Conservation (phyloP, 768 basidiomycete genomes). For the Collybiopsis confluens region DNA sequence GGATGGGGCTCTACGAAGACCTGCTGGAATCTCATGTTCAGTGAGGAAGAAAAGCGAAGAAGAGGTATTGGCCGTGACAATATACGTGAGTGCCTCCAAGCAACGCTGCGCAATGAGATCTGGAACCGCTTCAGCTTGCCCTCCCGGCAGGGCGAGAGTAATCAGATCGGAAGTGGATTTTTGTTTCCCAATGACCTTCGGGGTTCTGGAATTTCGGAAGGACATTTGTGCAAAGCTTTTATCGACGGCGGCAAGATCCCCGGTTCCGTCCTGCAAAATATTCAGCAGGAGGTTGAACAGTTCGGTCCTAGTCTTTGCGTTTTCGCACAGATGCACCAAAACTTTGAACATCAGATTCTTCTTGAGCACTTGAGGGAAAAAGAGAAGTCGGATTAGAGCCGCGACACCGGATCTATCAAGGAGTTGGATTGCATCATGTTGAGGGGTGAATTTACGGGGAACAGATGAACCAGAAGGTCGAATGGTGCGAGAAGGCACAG, state of each 20-base stretch:
- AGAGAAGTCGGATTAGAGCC: conserved; percentile 85
- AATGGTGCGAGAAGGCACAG: conserved; percentile 21
- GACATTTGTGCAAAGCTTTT: conserved; percentile 92
- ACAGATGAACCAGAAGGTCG: conserved; percentile 23
- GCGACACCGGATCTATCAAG: conserved; percentile 89
- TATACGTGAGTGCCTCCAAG: conserved; percentile 84
- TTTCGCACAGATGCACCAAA: conserved; percentile 94
- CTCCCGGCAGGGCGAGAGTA: conserved; percentile 43
- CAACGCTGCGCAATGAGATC: conserved; percentile 93
- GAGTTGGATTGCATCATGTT: conserved; percentile 88
- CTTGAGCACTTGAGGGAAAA: conserved; percentile 90
- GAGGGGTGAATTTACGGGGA: conserved; percentile 46
- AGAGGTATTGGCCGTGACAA: conserved; percentile 79
- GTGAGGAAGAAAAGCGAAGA: conserved; percentile 93
- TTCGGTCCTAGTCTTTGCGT: conserved; percentile 84
- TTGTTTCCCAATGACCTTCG: conserved; percentile 68
- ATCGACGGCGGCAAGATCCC: conserved; percentile 88
- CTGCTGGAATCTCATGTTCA: conserved; percentile 87
- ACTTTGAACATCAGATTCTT: conserved; percentile 85
- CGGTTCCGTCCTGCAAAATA: conserved; percentile 92
- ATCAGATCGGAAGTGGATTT: conserved; percentile 53
- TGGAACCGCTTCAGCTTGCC: conserved; percentile 78
- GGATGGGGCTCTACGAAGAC: conserved; percentile 59
- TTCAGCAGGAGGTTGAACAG: conserved; percentile 92
- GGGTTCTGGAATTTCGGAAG: conserved; percentile 53